Conservation (phyloP, 2,329 filamentous ascomycete species). For the Domatiomyces globalis region DNA sequence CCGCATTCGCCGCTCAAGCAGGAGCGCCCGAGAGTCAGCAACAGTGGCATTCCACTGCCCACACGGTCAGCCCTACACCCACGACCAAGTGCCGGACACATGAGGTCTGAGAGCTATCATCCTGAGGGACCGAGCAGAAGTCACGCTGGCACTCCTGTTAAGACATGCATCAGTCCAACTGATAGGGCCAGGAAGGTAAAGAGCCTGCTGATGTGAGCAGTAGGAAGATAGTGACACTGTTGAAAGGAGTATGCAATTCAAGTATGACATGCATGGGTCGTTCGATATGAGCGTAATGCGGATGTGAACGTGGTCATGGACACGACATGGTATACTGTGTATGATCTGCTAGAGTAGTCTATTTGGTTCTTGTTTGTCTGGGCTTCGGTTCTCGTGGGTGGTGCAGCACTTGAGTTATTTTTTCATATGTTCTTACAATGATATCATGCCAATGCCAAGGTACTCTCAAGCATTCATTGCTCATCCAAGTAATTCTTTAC, state of each 20-base stretch:
- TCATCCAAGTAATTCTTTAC: too few species aligned
- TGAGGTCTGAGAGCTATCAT: slow-evolving; percentile 18
- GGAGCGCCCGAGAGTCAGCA: neutral
- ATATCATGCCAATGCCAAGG: too few species aligned
- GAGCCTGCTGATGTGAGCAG: slow-evolving; percentile 14
- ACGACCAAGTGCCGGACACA: slow-evolving; percentile 10
- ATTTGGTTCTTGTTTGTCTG: neutral
- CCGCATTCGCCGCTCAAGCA: slow-evolving; percentile 1
- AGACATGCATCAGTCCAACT: slow-evolving; percentile 5
- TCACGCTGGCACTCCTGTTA: slow-evolving; percentile 15
- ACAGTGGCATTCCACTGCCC: neutral
- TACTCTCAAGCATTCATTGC: too few species aligned
- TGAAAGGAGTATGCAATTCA: neutral
- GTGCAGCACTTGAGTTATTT: too few species aligned
- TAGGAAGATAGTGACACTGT: neutral
- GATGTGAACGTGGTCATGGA: neutral
- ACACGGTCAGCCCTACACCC: slow-evolving; percentile 1
- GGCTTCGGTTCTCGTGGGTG: too few species aligned
- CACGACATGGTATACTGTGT: neutral
- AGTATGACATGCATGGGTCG: neutral
- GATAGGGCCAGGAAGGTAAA: slow-evolving; percentile 16
- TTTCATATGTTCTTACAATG: too few species aligned
- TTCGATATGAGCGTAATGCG: neutral
- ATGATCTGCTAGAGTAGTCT: neutral
- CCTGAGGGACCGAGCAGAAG: slow-evolving; percentile 5